These are phyloP conservation scores for Albifimbria verrucaria DNA, from an alignment of 2,329 filamentous ascomycete genomes.

Conservation along the genomic window DNA sequence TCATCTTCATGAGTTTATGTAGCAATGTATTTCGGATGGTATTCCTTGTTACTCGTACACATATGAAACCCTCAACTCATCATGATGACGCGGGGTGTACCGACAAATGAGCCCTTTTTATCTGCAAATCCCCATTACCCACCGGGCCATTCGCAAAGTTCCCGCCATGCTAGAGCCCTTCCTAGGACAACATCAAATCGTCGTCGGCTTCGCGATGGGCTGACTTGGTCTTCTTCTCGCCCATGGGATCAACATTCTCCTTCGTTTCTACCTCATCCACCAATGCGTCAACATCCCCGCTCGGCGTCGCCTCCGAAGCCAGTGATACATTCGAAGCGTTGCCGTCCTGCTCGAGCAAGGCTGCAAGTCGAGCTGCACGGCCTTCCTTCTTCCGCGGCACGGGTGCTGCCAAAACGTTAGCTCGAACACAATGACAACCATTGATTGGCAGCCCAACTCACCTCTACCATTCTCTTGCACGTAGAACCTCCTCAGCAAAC, in stretches of 20 bases:
- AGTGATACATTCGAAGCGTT: slow-evolving; percentile 5
- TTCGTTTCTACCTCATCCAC: not conserved
- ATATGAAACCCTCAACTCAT: no score
- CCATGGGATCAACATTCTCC: not conserved
- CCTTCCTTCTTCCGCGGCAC: slow-evolving; percentile 54
- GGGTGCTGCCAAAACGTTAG: slow-evolving; percentile 35
- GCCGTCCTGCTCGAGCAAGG: slow-evolving; percentile 45
- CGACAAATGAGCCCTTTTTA: no score
- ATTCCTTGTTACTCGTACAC: no score
- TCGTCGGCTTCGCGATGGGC: not conserved
- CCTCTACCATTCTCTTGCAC: slow-evolving; percentile 96
- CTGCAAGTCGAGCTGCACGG: slow-evolving; percentile 49
- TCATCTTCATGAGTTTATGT: no score
- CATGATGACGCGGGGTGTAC: no score
- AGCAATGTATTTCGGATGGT: no score
- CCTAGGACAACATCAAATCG: not conserved
- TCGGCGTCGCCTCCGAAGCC: not conserved
- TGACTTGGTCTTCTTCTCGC: not conserved
- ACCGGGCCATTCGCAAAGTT: no score
- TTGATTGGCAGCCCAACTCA: slow-evolving; percentile 33
- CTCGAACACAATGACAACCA: not conserved
- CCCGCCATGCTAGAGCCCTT: not conserved
- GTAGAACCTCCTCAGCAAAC: slow-evolving; percentile 88
- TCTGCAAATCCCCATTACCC: no score
- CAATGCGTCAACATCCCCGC: not conserved